Evolutionary conservation across 2,329 filamentous ascomycete species (phyloP).

Genomic region (Tolypocladium amazonense): DNA sequence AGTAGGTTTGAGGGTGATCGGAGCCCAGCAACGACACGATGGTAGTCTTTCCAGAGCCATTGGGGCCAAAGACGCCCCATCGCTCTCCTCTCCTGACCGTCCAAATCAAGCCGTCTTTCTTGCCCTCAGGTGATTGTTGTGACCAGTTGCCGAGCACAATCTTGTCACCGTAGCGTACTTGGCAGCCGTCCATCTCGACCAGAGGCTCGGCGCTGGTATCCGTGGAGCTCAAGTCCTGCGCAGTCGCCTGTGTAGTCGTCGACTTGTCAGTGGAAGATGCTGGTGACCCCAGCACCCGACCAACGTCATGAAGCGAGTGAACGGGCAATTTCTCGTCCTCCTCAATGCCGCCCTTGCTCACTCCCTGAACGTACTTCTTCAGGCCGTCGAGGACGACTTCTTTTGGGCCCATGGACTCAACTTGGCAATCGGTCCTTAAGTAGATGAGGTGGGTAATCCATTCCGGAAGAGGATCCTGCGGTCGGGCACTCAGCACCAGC

Average conservation of each 20-base stretch:
- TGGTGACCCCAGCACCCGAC: slow-evolving; percentile 27
- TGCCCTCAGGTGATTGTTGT: slow-evolving; percentile 40
- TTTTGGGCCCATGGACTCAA: slow-evolving; percentile 57
- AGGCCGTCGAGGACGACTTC: slow-evolving; percentile 47
- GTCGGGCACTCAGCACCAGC: slow-evolving; percentile 66
- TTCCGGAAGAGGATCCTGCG: slow-evolving; percentile 76
- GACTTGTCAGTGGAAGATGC: slow-evolving; percentile 4
- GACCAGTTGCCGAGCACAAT: slow-evolving; percentile 73
- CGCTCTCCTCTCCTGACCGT: slow-evolving; percentile 72
- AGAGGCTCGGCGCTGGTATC: slow-evolving; percentile 50
- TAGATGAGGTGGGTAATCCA: slow-evolving; percentile 85
- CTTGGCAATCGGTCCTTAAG: slow-evolving; percentile 54
- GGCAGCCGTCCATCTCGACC: slow-evolving; percentile 79
- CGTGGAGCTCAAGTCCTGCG: slow-evolving; percentile 10
- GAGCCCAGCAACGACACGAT: slow-evolving; percentile 86
- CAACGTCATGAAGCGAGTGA: slow-evolving; percentile 38
- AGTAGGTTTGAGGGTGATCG: slow-evolving; percentile 91
- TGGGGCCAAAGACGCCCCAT: slow-evolving; percentile 88
- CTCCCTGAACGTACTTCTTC: slow-evolving; percentile 34
- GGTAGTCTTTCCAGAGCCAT: slow-evolving; percentile 93
- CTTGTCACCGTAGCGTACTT: slow-evolving; percentile 70
- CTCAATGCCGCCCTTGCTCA: slow-evolving; percentile 28
- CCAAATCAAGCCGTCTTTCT: slow-evolving; percentile 63
- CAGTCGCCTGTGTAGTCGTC: slow-evolving; percentile 2
- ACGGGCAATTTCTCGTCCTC: slow-evolving; percentile 40